Evolutionary conservation across 495 filamentous ascomycete species (phyloP).

Genomic region (Melanomma pulvis-pyrius): DNA sequence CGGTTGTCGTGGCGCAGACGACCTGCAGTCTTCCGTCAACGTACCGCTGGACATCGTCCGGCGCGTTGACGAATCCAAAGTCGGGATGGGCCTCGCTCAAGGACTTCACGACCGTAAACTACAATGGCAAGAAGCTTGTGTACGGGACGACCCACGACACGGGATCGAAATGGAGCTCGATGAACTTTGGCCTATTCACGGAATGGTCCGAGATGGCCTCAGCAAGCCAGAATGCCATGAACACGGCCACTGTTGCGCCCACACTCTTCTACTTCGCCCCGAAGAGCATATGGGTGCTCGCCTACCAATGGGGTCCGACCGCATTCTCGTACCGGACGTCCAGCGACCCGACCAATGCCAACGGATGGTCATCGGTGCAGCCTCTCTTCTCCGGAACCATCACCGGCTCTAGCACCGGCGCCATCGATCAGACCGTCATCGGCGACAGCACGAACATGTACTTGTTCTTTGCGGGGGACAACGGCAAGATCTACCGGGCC

Average conservation of each 20-base stretch:
- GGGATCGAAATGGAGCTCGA: slow-evolving; percentile 35
- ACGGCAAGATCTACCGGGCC: slow-evolving; percentile 39
- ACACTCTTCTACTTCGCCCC: slow-evolving; percentile 40
- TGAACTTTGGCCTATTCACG: slow-evolving; percentile 38
- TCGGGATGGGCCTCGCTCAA: slow-evolving; percentile 37
- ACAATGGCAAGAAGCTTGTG: slow-evolving; percentile 39
- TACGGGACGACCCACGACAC: slow-evolving; percentile 33
- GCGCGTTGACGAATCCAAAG: slow-evolving; percentile 28
- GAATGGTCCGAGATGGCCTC: slow-evolving; percentile 50
- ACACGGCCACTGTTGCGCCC: slow-evolving; percentile 46
- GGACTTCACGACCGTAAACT: slow-evolving; percentile 36
- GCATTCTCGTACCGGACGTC: slow-evolving; percentile 50
- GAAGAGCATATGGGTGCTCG: slow-evolving; percentile 39
- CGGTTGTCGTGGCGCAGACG: slow-evolving; percentile 16
- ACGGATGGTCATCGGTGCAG: slow-evolving; percentile 36
- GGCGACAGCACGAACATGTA: slow-evolving; percentile 37
- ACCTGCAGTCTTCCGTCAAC: slow-evolving; percentile 50
- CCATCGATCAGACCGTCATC: slow-evolving; percentile 40
- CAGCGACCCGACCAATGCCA: slow-evolving; percentile 34
- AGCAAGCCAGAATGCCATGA: slow-evolving; percentile 41
- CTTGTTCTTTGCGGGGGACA: slow-evolving; percentile 40
- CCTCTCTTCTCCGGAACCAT: slow-evolving; percentile 32
- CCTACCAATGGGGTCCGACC: slow-evolving; percentile 39
- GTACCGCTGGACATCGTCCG: slow-evolving; percentile 40
- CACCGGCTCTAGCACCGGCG: slow-evolving; percentile 30